These are phyloP conservation scores for Arthrobotrys megalospora DNA, from an alignment of 2,329 filamentous ascomycete genomes.

Conservation along the genomic window DNA sequence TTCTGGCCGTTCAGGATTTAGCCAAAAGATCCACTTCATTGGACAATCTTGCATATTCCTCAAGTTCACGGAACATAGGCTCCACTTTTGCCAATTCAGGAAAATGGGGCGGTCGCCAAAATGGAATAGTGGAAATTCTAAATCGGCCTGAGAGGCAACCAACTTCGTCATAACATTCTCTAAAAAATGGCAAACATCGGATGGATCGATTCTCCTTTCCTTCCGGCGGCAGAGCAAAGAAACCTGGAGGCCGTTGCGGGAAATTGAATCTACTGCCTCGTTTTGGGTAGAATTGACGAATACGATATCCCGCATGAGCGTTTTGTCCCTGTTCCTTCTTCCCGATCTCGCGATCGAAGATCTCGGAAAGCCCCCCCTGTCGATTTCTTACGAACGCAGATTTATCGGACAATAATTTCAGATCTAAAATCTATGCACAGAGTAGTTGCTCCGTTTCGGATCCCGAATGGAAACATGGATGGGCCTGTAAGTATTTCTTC, in stretches of 20 bases:
- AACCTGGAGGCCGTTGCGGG: constrained; percentile 26
- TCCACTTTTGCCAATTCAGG: constrained; percentile 48
- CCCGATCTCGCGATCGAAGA: constrained; percentile 60
- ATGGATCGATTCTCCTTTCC: constrained; percentile 55
- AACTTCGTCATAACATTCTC: constrained; percentile 60
- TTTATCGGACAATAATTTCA: constrained; percentile 51
- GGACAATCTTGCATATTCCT: constrained; percentile 56
- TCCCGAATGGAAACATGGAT: constrained; percentile 21
- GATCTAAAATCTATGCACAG: constrained; percentile 18
- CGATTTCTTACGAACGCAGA: constrained; percentile 39
- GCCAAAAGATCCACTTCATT: constrained; percentile 48
- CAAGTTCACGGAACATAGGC: constrained; percentile 55
- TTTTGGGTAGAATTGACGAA: constrained; percentile 50
- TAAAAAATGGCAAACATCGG: constrained; percentile 54
- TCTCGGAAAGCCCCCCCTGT: constrained; percentile 58
- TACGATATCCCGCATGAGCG: constrained; percentile 55
- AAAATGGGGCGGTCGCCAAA: constrained; percentile 39
- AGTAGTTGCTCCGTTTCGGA: constrained; percentile 21
- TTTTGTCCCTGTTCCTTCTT: constrained; percentile 58
- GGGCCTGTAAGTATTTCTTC: neutral
- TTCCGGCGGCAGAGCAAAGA: constrained; percentile 48
- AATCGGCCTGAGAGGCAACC: constrained; percentile 42
- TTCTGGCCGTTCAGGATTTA: constrained; percentile 53
- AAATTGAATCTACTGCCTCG: constrained; percentile 42
- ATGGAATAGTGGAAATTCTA: constrained; percentile 30